These are phyloP conservation scores for Apiospora aurea DNA, from an alignment of 2,329 filamentous ascomycete species.

Conservation along the genomic window DNA sequence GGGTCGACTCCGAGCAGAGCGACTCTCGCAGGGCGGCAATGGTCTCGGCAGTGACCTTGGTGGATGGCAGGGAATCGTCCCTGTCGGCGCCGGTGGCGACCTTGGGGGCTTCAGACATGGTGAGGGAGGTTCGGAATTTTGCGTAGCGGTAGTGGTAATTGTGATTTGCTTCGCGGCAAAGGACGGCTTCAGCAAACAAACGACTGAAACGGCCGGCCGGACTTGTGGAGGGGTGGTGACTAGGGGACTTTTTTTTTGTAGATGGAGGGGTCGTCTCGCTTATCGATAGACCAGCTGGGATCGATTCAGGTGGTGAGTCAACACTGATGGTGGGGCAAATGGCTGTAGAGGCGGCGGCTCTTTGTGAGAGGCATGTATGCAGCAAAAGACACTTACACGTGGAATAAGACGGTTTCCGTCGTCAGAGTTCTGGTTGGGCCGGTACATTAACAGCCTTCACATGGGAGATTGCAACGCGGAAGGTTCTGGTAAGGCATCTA, in stretches of 20 bases:
- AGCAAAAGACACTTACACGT: not conserved
- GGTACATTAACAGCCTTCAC: not conserved
- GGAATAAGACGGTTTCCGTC: slow-evolving; percentile 10
- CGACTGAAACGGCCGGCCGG: not conserved
- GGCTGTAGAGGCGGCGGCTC: not conserved
- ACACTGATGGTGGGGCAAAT: slow-evolving; percentile 12
- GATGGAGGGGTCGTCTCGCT: slow-evolving; percentile 11
- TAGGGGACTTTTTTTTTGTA: slow-evolving; percentile 4
- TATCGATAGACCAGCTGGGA: not conserved
- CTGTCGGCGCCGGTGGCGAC: not conserved
- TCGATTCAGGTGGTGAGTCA: slow-evolving; percentile 4
- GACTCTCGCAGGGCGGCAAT: slow-evolving; percentile 74
- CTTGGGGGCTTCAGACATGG: not conserved
- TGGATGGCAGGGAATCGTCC: not conserved
- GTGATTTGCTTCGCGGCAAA: not conserved
- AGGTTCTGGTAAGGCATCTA: not conserved
- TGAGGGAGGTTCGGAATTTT: not conserved
- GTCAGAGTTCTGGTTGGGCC: not conserved
- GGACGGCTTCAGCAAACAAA: slow-evolving; percentile 4
- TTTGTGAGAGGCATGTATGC: not conserved
- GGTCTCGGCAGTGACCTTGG: slow-evolving; percentile 43
- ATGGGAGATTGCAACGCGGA: not conserved
- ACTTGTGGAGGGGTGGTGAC: not conserved
- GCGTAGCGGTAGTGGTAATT: not conserved
- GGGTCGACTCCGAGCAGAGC: slow-evolving; percentile 79